A percentile compares a stretch with the other conserved stretches of the same genome.
Evolutionary conservation across 768 basidiomycete genomes (phyloP).

Genomic region (Lactarius evosmus): DNA sequence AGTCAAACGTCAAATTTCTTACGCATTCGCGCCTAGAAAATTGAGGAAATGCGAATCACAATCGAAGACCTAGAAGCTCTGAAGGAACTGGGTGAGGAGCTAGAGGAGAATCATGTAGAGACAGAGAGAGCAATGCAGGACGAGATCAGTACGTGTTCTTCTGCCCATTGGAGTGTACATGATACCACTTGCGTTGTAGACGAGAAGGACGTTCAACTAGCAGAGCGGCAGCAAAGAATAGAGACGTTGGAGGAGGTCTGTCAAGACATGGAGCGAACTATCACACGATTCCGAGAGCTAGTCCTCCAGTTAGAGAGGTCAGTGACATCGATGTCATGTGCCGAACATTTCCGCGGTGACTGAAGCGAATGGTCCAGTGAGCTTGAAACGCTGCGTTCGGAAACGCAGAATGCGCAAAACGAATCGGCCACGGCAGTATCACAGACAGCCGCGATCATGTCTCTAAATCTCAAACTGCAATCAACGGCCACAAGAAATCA

Average conservation of each 20-base stretch:
- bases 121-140: conserved; percentile 89
- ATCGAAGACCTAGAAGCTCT: conserved; percentile 96
- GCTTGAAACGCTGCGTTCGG: conserved; percentile 75
- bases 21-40: conserved; percentile 56
- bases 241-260: conserved; percentile 73
- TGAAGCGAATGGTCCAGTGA: conserved; percentile 51
- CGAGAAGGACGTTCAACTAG: conserved; percentile 63
- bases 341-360: not conserved
- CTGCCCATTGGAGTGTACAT: not conserved
- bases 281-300: conserved; percentile 88
- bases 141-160: conserved; percentile 65
- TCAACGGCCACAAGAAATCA: conserved; percentile 89
- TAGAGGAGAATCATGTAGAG: conserved; percentile 94
- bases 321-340: conserved; percentile 28
- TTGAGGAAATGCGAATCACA: conserved; percentile 94
- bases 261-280: conserved; percentile 83
- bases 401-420: conserved; percentile 80
- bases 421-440: conserved; percentile 81
- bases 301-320: conserved; percentile 82
- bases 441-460: conserved; percentile 91
- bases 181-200: conserved; percentile 40
- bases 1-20: not conserved
- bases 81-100: conserved; percentile 93
- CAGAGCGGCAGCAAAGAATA: conserved; percentile 62
- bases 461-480: conserved; percentile 91